phyloP scores from a whole-genome alignment of 2,329 filamentous ascomycete genomes.

The Exophiala aquamarina region DNA sequence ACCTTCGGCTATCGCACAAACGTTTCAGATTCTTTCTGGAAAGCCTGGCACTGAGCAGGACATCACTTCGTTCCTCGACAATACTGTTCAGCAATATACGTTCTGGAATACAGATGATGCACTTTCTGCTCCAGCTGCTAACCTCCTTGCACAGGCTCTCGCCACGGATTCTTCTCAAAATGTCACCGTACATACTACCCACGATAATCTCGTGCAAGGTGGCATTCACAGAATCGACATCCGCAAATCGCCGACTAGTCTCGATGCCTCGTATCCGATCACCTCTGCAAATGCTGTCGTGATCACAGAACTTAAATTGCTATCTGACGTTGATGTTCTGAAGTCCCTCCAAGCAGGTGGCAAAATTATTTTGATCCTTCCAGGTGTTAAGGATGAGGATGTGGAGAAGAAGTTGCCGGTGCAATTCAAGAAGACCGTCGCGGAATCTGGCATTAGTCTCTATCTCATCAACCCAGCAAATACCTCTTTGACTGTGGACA shows the following conservation, averaged over 20 bases:
- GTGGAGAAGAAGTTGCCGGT: slow-evolving; percentile 80
- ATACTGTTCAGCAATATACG: slow-evolving; percentile 74
- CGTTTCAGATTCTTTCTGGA: slow-evolving; percentile 46
- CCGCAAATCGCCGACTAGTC: slow-evolving; percentile 74
- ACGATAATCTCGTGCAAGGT: slow-evolving; percentile 68
- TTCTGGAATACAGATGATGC: slow-evolving; percentile 92
- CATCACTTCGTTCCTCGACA: slow-evolving; percentile 45
- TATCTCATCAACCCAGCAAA: slow-evolving; percentile 72
- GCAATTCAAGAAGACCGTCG: slow-evolving; percentile 68
- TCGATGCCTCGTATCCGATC: slow-evolving; percentile 82
- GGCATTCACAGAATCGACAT: slow-evolving; percentile 83
- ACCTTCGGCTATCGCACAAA: slow-evolving; percentile 44
- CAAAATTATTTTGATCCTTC: slow-evolving; percentile 72
- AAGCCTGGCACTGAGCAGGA: slow-evolving; percentile 49
- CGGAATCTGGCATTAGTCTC: slow-evolving; percentile 68
- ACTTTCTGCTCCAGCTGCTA: slow-evolving; percentile 62
- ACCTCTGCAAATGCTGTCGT: slow-evolving; percentile 76
- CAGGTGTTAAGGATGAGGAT: slow-evolving; percentile 82
- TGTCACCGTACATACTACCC: slow-evolving; percentile 57
- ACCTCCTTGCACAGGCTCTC: slow-evolving; percentile 59
- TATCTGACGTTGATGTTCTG: slow-evolving; percentile 75
- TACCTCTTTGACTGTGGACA: slow-evolving; percentile 67
- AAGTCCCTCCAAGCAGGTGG: slow-evolving; percentile 69
- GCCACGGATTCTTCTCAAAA: slow-evolving; percentile 62
- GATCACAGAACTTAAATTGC: slow-evolving; percentile 74